phyloP scores from a whole-genome alignment of 805 yeast genomes.

The Kuraishia hungarica region DNA sequence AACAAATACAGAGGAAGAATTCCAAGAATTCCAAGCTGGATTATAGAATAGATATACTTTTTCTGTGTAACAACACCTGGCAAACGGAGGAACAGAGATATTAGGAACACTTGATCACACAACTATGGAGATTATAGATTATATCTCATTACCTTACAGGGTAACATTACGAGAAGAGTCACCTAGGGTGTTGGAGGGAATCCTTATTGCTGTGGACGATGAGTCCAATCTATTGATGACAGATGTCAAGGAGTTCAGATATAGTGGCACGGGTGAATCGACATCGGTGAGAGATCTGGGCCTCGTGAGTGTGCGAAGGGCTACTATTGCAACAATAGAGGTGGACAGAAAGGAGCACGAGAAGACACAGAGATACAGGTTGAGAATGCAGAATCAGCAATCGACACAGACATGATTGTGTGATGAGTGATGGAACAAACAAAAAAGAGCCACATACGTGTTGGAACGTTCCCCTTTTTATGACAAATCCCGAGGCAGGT shows the following conservation, averaged over 20 bases:
- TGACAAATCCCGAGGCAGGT: no score
- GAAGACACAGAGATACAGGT: conserved; percentile 6
- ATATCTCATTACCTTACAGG: conserved; percentile 22
- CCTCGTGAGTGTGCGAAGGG: conserved; percentile 42
- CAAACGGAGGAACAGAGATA: no score
- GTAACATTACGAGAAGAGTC: conserved; percentile 15
- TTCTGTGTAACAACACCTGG: no score
- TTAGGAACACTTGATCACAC: no score
- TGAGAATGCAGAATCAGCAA: neutral
- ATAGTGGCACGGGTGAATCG: conserved; percentile 5
- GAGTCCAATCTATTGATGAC: conserved; percentile 32
- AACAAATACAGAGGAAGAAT: no score
- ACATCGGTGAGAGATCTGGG: conserved; percentile 32
- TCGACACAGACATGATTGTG: neutral
- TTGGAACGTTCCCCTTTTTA: no score
- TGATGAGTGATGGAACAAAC: no score
- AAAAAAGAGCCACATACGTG: no score
- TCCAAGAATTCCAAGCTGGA: no score
- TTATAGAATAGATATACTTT: no score
- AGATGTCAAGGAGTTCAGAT: conserved; percentile 23
- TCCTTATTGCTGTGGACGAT: conserved; percentile 33
- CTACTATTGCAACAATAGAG: conserved; percentile 23
- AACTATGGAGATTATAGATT: conserved; percentile 16
- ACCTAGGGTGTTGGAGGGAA: conserved; percentile 26
- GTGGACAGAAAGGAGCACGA: conserved; percentile 16